phyloP scores from a whole-genome alignment of 164 flowering plant genomes.

The Berberis thunbergii region DNA sequence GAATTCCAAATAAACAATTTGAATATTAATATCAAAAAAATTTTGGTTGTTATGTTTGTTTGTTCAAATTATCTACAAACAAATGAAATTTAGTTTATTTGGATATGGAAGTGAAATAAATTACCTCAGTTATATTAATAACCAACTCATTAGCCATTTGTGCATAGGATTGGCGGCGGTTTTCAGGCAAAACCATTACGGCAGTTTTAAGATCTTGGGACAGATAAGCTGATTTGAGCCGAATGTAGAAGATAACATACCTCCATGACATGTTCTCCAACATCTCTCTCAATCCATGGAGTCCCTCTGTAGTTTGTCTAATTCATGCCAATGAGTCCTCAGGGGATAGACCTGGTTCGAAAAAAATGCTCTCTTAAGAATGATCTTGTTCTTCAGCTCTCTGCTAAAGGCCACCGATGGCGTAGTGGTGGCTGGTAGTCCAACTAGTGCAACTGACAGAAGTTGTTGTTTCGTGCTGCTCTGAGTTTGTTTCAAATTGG shows the following conservation, averaged over 20 bases:
- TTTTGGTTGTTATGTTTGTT: neutral
- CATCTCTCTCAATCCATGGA: constrained; percentile 72
- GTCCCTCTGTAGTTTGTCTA: constrained; percentile 69
- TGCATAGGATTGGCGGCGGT: constrained; percentile 36
- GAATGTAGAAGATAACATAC: constrained; percentile 66
- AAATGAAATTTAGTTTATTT: neutral
- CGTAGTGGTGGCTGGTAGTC: constrained; percentile 13
- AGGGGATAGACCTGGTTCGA: constrained; percentile 70
- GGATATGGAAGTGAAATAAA: neutral
- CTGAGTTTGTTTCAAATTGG: too few species aligned
- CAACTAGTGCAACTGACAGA: neutral
- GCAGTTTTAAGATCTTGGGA: constrained; percentile 63
- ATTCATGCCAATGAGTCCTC: constrained; percentile 78
- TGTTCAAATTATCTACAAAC: neutral
- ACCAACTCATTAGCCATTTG: constrained; percentile 64
- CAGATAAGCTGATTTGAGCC: constrained; percentile 62
- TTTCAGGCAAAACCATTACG: constrained; percentile 39
- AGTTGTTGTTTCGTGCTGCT: too few species aligned
- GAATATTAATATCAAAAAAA: neutral
- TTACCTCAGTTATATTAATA: constrained; percentile 77
- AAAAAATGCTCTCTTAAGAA: constrained; percentile 46
- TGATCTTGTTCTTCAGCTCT: constrained; percentile 75
- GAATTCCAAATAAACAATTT: too few species aligned
- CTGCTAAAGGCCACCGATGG: constrained; percentile 33
- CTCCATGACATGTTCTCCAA: constrained; percentile 79